Conservation (phyloP, 2,329 filamentous ascomycete genomes). For the Aureobasidium lini region DNA sequence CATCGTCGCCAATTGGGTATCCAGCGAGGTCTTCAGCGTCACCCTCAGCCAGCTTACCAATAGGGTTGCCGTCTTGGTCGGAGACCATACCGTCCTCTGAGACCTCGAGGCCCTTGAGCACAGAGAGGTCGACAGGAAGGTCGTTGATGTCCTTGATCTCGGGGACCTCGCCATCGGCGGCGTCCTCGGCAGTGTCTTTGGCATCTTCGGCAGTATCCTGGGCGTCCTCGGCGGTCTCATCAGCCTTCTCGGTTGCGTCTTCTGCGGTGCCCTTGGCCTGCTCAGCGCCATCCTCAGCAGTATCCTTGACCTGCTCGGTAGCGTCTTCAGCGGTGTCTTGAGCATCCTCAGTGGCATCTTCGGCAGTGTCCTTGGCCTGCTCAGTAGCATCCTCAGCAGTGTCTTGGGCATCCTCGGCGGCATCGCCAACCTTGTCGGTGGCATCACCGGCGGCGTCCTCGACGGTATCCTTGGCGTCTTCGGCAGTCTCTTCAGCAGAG, state of each 20-base stretch:
- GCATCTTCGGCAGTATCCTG: conserved; percentile 27
- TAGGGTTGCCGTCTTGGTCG: conserved; percentile 42
- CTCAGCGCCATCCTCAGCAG: conserved; percentile 18
- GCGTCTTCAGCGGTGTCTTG: conserved; percentile 27
- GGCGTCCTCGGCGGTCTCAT: conserved; percentile 29
- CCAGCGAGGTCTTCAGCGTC: conserved; percentile 46
- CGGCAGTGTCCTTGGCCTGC: conserved; percentile 26
- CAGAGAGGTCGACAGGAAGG: conserved; percentile 36
- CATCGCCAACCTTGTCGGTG: conserved; percentile 19
- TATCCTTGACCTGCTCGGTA: conserved; percentile 20
- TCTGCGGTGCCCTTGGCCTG: conserved; percentile 26
- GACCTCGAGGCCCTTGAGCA: conserved; percentile 46
- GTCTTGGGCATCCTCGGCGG: conserved; percentile 23
- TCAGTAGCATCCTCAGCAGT: conserved; percentile 26
- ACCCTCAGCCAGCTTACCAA: conserved; percentile 45
- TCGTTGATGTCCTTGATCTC: conserved; percentile 29
- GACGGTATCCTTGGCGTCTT: conserved; percentile 27
- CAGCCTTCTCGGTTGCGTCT: conserved; percentile 20
- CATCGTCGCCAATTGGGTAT: conserved; percentile 46
- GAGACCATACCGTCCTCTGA: conserved; percentile 48
- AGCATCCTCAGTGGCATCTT: conserved; percentile 25
- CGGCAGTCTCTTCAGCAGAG: conserved; percentile 20
- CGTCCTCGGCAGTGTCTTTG: conserved; percentile 28
- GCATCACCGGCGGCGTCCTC: conserved; percentile 20
- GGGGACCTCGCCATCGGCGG: conserved; percentile 28